These are phyloP conservation scores for Fusarium sp. DNA, from an alignment of 2,329 filamentous ascomycete genomes.

Conservation along the genomic window DNA sequence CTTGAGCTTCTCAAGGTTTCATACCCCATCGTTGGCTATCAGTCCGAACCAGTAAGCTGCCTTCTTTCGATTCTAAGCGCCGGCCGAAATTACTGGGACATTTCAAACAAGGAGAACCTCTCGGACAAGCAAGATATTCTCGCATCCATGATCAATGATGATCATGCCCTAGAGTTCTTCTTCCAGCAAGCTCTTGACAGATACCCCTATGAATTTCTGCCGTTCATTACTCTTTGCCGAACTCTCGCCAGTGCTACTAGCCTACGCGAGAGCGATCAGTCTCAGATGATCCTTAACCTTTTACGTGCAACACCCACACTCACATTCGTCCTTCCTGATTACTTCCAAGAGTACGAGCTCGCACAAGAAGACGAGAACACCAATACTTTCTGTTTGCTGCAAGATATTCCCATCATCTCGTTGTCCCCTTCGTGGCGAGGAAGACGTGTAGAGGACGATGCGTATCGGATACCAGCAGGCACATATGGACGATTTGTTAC, in stretches of 20 bases:
- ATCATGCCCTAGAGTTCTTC: slow-evolving; percentile 63
- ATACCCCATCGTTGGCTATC: slow-evolving; percentile 75
- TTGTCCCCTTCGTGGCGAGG: slow-evolving; percentile 56
- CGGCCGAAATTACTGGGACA: slow-evolving; percentile 63
- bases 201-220: slow-evolving; percentile 86
- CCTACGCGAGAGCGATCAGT: slow-evolving; percentile 45
- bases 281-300: slow-evolving; percentile 67
- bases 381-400: slow-evolving; percentile 76
- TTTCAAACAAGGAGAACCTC: slow-evolving; percentile 50
- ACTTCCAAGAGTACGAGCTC: slow-evolving; percentile 79
- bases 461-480: slow-evolving; percentile 71
- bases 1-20: slow-evolving; percentile 76
- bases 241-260: slow-evolving; percentile 60
- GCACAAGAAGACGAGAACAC: slow-evolving; percentile 87
- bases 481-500: slow-evolving; percentile 78
- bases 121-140: slow-evolving; percentile 47
- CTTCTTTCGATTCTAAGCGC: slow-evolving; percentile 71
- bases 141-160: slow-evolving; percentile 48
- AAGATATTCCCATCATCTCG: slow-evolving; percentile 71
- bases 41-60: slow-evolving; percentile 73
- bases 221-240: slow-evolving; percentile 78
- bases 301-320: slow-evolving; percentile 77
- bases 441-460: slow-evolving; percentile 56
- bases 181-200: slow-evolving; percentile 77
- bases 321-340: slow-evolving; percentile 77